Evolutionary conservation across 2,329 filamentous ascomycete species (phyloP).

Genomic region (Microdochium bolleyi): DNA sequence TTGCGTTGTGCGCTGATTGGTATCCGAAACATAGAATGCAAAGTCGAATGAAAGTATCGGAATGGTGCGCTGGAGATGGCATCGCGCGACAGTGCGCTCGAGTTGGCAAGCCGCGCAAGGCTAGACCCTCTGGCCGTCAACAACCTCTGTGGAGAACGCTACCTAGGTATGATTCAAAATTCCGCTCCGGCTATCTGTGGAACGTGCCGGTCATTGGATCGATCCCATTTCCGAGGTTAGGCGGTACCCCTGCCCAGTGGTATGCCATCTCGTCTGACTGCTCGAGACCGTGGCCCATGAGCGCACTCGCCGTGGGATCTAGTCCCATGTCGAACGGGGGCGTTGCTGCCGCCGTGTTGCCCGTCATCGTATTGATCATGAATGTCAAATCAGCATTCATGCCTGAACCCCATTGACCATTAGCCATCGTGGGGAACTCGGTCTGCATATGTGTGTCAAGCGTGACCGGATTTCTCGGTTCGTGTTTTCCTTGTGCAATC

Average conservation of each 20-base stretch:
- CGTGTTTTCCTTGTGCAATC: constrained; percentile 18
- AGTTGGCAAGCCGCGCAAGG: no score
- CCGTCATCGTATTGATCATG: constrained; percentile 21
- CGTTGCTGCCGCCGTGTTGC: constrained; percentile 1
- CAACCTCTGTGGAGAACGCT: no score
- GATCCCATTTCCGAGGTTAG: not conserved
- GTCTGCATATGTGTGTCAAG: constrained; percentile 12
- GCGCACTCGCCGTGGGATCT: not conserved
- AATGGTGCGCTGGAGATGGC: no score
- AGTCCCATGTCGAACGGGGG: not conserved
- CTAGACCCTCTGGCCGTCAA: no score
- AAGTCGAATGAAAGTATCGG: no score
- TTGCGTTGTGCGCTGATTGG: no score
- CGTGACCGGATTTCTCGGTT: constrained; percentile 16
- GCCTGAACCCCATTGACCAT: constrained; percentile 10
- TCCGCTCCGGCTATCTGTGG: no score
- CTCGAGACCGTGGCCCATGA: not conserved
- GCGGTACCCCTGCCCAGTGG: not conserved
- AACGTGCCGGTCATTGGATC: not conserved
- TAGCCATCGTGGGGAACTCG: not conserved
- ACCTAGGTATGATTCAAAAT: no score
- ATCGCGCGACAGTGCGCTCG: no score
- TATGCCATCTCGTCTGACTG: not conserved
- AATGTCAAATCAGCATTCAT: constrained; percentile 17
- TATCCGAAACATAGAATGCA: no score